Evolutionary conservation across 1,139 yeast genomes (phyloP).

Genomic region (Yamadazyma blattariae): DNA sequence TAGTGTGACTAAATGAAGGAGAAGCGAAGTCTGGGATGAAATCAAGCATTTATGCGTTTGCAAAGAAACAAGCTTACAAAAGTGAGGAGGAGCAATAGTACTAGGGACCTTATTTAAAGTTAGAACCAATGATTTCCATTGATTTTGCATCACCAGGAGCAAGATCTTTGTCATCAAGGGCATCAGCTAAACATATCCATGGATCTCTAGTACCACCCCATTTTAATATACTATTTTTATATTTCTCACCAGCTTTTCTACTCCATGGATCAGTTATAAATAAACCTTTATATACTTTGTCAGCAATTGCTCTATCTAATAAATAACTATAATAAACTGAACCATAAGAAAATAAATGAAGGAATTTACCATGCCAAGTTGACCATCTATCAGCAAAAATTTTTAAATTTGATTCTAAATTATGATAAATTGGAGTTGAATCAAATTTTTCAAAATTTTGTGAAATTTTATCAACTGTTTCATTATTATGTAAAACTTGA

Average conservation of each 20-base stretch:
- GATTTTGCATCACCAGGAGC: conserved; percentile 69
- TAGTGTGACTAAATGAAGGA: no score
- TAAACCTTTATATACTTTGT: conserved; percentile 74
- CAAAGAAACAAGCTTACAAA: no score
- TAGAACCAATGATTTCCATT: conserved; percentile 44
- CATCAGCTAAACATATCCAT: conserved; percentile 83
- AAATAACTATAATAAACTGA: conserved; percentile 91
- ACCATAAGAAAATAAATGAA: conserved; percentile 91
- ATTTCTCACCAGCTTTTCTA: conserved; percentile 69
- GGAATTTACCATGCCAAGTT: conserved; percentile 92
- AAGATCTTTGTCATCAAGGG: conserved; percentile 60
- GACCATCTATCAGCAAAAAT: conserved; percentile 64
- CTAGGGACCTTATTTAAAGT: conserved; percentile 5
- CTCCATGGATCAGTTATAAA: conserved; percentile 71
- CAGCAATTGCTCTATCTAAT: conserved; percentile 90
- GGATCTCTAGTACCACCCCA: conserved; percentile 97
- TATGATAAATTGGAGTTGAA: conserved; percentile 62
- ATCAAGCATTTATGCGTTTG: no score
- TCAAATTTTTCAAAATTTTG: conserved; percentile 30
- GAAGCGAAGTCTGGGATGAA: background rate
- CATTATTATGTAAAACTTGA: conserved; percentile 62
- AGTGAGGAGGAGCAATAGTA: no score
- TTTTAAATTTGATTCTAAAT: conserved; percentile 52
- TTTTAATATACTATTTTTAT: conserved; percentile 64
- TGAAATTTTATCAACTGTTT: conserved; percentile 28